Evolutionary conservation across 768 basidiomycete genomes (phyloP), one percentile per base, ranked within the genome.

Genomic region (Tylopilus subfusipes): DNA sequence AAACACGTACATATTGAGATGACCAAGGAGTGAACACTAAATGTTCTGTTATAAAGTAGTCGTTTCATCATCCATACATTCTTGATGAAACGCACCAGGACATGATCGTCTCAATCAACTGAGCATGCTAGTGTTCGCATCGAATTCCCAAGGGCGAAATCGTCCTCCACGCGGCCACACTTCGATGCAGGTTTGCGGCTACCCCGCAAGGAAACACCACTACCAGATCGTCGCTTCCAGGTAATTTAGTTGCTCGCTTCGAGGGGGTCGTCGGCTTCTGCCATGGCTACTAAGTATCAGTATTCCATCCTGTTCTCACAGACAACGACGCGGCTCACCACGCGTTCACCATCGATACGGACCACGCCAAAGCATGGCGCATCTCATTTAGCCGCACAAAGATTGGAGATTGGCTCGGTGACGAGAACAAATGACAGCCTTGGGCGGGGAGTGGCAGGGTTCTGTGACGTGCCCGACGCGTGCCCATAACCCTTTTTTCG

Each of bases 351-450:
- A 54, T 60, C 39, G 53, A 52, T 31, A 31, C 46, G 27, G n/a
- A 46, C 53, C 56, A 64, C 56, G 53, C 63, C 56, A 55, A 53
- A 47, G 45, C 58, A 45, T 54, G 63, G 57, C 57, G 54, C 63
- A 57, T 62, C 48, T 64, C 63, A 64, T 64, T 48, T 34, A 31
- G 0, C n/a, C 39, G 36, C 36, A 38, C n/a, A 45, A 42, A 49
- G 54, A 52, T 55, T 34, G 51, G 22, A 52, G 63, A 65, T 65
- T 62, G 54, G 31, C 63, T 44, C 14, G 52, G 27, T 34, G 44
- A 47, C 40, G 48, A 34, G 22, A 49, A 42, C 5, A 7, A 24
- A 48, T 44, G 47, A 52, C 44, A 54, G 24, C 19, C n/a, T 19
- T 36, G 21, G 27, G 24, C 24, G 21, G 47, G 24, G 42, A n/a